Conservation (phyloP, 371 early-diverging fungal species). For the Mucor circinelloides region DNA sequence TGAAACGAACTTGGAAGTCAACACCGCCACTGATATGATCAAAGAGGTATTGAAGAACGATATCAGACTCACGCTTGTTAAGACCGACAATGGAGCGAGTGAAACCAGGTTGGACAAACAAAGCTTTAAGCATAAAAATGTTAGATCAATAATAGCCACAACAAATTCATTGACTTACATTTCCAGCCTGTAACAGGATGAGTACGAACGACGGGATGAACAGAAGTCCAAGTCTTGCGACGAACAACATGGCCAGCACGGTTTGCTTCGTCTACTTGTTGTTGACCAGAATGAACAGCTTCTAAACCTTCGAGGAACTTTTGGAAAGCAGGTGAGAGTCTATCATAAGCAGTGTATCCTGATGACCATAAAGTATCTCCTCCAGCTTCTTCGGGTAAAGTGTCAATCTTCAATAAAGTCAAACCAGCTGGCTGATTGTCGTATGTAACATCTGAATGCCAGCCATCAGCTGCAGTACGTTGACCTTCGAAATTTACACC, state of each 20-base stretch:
- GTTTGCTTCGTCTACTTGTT: slow-evolving; percentile 42
- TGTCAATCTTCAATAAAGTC: slow-evolving; percentile 57
- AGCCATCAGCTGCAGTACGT: slow-evolving; percentile 29
- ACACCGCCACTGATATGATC: slow-evolving; percentile 41
- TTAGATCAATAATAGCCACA: neutral
- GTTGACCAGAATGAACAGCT: slow-evolving; percentile 62
- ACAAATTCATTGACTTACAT: neutral
- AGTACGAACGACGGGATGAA: slow-evolving; percentile 66
- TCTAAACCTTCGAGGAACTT: slow-evolving; percentile 62
- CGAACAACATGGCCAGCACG: slow-evolving; percentile 44
- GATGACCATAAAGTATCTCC: slow-evolving; percentile 65
- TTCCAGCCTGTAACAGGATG: slow-evolving; percentile 77
- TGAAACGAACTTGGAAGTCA: slow-evolving; percentile 69
- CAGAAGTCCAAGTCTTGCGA: slow-evolving; percentile 42
- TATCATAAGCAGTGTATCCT: slow-evolving; percentile 64
- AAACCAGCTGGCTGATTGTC: slow-evolving; percentile 62
- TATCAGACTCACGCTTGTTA: slow-evolving; percentile 54
- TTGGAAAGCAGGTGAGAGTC: slow-evolving; percentile 60
- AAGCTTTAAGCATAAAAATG: slow-evolving; percentile 8
- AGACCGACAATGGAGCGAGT: slow-evolving; percentile 62
- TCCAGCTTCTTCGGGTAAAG: slow-evolving; percentile 50
- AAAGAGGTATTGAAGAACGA: slow-evolving; percentile 55
- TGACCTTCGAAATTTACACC: neutral
- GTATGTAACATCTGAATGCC: slow-evolving; percentile 63
- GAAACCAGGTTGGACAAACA: slow-evolving; percentile 67